phyloP scores from a whole-genome alignment of 129 eudicot genomes.

The Oenanthe sinensis region DNA sequence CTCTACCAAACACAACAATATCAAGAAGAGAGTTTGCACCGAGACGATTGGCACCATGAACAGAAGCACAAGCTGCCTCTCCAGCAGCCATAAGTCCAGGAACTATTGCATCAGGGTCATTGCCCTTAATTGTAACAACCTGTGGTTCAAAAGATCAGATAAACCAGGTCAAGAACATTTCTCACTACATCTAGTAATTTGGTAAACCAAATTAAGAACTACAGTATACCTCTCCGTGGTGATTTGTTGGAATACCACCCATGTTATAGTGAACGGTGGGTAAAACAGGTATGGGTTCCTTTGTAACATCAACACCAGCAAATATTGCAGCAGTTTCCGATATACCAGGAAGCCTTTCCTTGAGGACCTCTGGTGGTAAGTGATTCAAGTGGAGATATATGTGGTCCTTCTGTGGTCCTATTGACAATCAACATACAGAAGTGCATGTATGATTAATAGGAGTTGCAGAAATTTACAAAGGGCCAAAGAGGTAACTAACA shows the following conservation, averaged over 20 bases:
- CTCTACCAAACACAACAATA: conserved; percentile 97
- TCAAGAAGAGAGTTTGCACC: conserved; percentile 99
- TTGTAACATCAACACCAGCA: conserved; percentile 98
- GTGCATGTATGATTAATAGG: neutral
- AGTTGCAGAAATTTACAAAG: neutral
- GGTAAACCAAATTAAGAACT: neutral
- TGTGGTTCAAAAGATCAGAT: conserved; percentile 18
- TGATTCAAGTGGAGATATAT: conserved; percentile 95
- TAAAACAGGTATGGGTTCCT: conserved; percentile 98
- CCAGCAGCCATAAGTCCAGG: conserved; percentile 99
- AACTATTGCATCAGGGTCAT: conserved; percentile 64
- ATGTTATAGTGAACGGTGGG: conserved; percentile 98
- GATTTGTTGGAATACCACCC: conserved; percentile 98
- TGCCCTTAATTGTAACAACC: conserved; percentile 78
- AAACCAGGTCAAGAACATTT: neutral
- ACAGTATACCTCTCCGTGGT: conserved; percentile 86
- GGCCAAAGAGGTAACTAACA: neutral
- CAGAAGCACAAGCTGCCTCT: conserved; percentile 99
- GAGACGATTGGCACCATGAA: conserved; percentile 97
- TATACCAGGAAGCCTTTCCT: conserved; percentile 99
- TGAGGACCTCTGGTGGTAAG: conserved; percentile 95
- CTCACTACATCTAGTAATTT: neutral
- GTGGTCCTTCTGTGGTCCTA: conserved; percentile 95
- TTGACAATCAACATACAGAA: conserved; percentile 14
- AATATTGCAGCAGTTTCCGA: conserved; percentile 99